Evolutionary conservation across 2,329 filamentous ascomycete species (phyloP).

Genomic region (Fusarium beomiforme): DNA sequence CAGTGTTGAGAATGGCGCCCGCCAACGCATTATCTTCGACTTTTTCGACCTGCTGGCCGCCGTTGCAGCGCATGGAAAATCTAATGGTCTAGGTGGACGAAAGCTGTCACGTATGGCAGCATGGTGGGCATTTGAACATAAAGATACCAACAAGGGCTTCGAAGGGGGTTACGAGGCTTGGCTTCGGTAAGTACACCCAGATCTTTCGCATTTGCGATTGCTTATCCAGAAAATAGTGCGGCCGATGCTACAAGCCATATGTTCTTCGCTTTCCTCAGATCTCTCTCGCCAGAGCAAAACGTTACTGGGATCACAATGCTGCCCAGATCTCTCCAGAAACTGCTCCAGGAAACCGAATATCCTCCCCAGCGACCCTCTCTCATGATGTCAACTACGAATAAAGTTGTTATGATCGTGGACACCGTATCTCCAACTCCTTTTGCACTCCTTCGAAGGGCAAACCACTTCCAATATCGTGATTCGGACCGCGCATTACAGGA

Average conservation of each 20-base stretch:
- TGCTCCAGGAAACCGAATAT: slow-evolving; percentile 93
- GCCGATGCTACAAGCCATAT: slow-evolving; percentile 96
- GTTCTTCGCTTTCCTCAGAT: slow-evolving; percentile 97
- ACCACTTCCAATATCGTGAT: slow-evolving; percentile 94
- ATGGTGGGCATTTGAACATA: slow-evolving; percentile 98
- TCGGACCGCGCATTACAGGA: slow-evolving; percentile 85
- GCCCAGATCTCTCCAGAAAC: slow-evolving; percentile 88
- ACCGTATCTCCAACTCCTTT: slow-evolving; percentile 95
- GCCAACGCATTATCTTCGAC: slow-evolving; percentile 90
- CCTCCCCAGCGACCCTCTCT: slow-evolving; percentile 82
- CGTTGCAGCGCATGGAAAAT: slow-evolving; percentile 91
- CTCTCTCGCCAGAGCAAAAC: slow-evolving; percentile 82
- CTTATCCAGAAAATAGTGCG: slow-evolving; percentile 65
- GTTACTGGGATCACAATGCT: slow-evolving; percentile 84
- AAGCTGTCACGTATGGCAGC: slow-evolving; percentile 95
- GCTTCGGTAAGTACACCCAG: slow-evolving; percentile 68
- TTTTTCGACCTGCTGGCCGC: slow-evolving; percentile 95
- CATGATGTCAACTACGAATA: slow-evolving; percentile 82
- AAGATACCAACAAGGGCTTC: slow-evolving; percentile 88
- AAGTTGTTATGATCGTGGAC: slow-evolving; percentile 97
- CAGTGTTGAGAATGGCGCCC: slow-evolving; percentile 86
- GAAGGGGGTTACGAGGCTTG: slow-evolving; percentile 93
- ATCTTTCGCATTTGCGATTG: slow-evolving; percentile 4
- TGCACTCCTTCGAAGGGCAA: slow-evolving; percentile 86
- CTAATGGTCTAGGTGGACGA: slow-evolving; percentile 89